These are phyloP conservation scores for Hordeum marinum DNA, from an alignment of 176 grass and related monocot genomes.

Conservation along the genomic window DNA sequence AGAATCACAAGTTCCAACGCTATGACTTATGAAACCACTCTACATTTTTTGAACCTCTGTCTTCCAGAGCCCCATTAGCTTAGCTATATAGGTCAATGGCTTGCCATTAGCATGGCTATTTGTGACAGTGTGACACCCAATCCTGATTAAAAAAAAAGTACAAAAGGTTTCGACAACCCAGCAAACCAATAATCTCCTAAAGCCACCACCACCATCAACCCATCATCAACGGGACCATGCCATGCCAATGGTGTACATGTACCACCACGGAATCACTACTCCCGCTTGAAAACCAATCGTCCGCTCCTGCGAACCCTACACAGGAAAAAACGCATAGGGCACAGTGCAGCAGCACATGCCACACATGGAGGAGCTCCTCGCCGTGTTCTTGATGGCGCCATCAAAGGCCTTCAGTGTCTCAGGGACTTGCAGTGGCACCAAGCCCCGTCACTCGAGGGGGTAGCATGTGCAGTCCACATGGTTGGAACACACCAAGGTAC, in stretches of 20 bases:
- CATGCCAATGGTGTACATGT: background rate
- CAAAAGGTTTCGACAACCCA: background rate
- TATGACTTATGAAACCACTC: background rate
- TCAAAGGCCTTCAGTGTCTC: background rate
- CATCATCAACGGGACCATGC: background rate
- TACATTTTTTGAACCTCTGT: background rate
- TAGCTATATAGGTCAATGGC: background rate
- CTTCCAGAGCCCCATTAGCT: background rate
- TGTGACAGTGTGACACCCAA: background rate
- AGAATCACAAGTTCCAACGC: background rate
- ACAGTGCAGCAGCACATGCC: background rate
- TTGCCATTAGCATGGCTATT: background rate
- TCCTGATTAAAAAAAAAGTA: background rate
- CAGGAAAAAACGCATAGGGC: background rate
- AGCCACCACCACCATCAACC: background rate
- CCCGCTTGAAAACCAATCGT: background rate
- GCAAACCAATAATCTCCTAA: background rate
- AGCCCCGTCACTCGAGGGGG: background rate
- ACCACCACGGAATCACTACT: background rate
- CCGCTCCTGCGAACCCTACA: background rate
- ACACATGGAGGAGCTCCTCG: background rate
- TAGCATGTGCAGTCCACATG: background rate
- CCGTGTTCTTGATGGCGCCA: constrained; percentile 5
- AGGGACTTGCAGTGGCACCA: background rate
- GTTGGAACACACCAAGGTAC: background rate